These are phyloP conservation scores for Beauveria medogensis DNA, from an alignment of 2,329 filamentous ascomycete species.

Conservation along the genomic window DNA sequence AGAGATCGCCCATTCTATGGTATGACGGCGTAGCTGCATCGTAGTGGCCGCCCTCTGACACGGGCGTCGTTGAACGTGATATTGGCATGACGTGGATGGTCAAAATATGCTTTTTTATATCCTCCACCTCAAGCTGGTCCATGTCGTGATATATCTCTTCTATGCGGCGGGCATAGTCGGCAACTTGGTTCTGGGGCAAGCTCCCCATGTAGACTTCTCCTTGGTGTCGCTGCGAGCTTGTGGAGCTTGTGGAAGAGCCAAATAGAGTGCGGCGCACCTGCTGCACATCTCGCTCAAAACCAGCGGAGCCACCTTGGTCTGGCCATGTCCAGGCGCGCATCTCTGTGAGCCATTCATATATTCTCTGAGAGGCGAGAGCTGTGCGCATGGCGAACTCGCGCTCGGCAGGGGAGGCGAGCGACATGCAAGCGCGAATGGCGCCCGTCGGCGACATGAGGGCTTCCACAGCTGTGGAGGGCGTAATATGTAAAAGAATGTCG, in stretches of 20 bases:
- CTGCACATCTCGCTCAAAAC: conserved; percentile 43
- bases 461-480: conserved; percentile 52
- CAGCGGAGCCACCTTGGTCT: conserved; percentile 36
- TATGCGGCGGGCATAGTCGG: conserved; percentile 62
- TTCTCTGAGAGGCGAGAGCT: conserved; percentile 60
- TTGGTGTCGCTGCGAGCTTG: conserved; percentile 16
- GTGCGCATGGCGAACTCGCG: conserved; percentile 64
- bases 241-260: conserved; percentile 14
- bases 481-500: conserved; percentile 54
- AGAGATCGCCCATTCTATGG: conserved; percentile 77
- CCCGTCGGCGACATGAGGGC: conserved; percentile 48
- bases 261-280: conserved; percentile 29
- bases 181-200: conserved; percentile 55
- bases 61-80: conserved; percentile 29
- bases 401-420: conserved; percentile 55
- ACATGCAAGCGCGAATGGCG: conserved; percentile 50
- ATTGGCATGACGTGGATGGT: conserved; percentile 64
- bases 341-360: conserved; percentile 70
- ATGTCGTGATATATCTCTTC: conserved; percentile 65
- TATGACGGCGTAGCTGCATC: conserved; percentile 34
- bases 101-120: conserved; percentile 82
- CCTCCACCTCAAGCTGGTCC: conserved; percentile 67
- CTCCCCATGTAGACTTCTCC: conserved; percentile 56
- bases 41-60: conserved; percentile 22
- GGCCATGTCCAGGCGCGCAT: conserved; percentile 55